Percentiles rank a stretch among this genome's conserved stretches.
These are phyloP conservation scores for Metschnikowia arizonensis DNA, from an alignment of 805 yeast species.

Conservation along the genomic window DNA sequence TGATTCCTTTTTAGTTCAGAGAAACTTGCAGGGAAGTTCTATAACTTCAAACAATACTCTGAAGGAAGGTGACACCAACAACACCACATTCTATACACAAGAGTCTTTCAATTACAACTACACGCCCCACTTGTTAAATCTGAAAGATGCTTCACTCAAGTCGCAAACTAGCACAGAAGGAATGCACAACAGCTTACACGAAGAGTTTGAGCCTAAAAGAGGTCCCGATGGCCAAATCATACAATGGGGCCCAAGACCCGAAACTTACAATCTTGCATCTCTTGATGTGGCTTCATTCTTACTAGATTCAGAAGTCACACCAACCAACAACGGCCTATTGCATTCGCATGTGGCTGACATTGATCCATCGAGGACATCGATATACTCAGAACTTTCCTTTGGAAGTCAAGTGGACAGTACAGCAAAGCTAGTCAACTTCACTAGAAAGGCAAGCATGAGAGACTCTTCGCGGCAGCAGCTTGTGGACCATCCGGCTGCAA, in stretches of 20 bases:
- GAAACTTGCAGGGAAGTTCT: constrained; percentile 13
- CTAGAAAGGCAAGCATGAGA: constrained; percentile 40
- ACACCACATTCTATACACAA: constrained; percentile 11
- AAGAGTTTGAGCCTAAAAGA: constrained; percentile 30
- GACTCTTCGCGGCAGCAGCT: constrained; percentile 36
- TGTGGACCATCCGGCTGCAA: constrained; percentile 27
- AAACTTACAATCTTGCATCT: constrained; percentile 24
- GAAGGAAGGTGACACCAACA: constrained; percentile 14
- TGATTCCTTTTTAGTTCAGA: constrained; percentile 6
- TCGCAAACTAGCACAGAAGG: constrained; percentile 5
- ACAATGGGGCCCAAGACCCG: constrained; percentile 6
- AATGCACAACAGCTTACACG: constrained; percentile 14
- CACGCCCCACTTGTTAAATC: constrained; percentile 16
- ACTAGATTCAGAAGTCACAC: constrained; percentile 7
- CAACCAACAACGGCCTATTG: constrained; percentile 5
- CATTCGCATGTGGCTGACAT: neutral
- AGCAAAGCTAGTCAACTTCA: constrained; percentile 47
- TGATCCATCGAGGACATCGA: constrained; percentile 9
- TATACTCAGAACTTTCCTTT: constrained; percentile 12
- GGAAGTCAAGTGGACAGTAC: constrained; percentile 13
- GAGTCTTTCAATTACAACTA: constrained; percentile 17
- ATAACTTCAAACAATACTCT: constrained; percentile 12
- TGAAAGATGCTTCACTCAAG: constrained; percentile 5
- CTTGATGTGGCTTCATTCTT: constrained; percentile 14
- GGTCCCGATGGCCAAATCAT: constrained; percentile 24